Evolutionary conservation across 169 alveolate species (phyloP), one percentile per base, ranked within the genome.

Genomic region (Plasmodium coatneyi): DNA sequence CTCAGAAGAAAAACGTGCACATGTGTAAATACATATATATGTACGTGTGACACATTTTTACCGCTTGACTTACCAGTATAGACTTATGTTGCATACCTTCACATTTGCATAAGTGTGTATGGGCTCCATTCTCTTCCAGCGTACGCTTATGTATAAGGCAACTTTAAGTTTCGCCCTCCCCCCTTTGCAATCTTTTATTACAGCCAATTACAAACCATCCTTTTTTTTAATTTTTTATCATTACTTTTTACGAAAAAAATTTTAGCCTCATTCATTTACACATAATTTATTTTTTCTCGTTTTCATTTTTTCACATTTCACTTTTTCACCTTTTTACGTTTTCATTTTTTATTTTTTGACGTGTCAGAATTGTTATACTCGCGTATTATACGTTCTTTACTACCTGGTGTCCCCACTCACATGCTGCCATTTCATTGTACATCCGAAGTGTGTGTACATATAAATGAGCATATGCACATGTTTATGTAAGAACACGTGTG

Each of bases 371-470:
- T 66, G 36, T 19, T 66, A 66, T 22, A 16, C 30, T 66, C 36
- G 76, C 36, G 76, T 28, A 66, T 28, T 28, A 66, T 22, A 66
- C 36, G 10, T 66, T 66, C 36, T 66, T 66, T 19, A 1, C 60
- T 14, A 66, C 39, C 0, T 28, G 36, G 76, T 66, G 30, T 22
- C 30, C 76, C 36, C 36, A 66, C 30, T 5, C 36, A 12, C 76
- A 22, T 22, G 16, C 76, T 66, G 41, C 36, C 36, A 66, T 66
- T 66, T 19, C 36, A 66, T 19, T 22, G 76, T 5, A 25, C 76
- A 66, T 66, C n/a, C 30, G n/a, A 66, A 66, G 36, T 66, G 36
- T 66, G 76, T 66, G 76, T 28, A 66, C 76, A 66, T 66, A 66
- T 66, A 22, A 25, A 66, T 66, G 39, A 66, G 5, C 41, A 66